A percentile compares a stretch with the other conserved stretches of the same genome.
phyloP scores from a whole-genome alignment of 441 rosid genomes.

The Erysimum pusillum region DNA sequence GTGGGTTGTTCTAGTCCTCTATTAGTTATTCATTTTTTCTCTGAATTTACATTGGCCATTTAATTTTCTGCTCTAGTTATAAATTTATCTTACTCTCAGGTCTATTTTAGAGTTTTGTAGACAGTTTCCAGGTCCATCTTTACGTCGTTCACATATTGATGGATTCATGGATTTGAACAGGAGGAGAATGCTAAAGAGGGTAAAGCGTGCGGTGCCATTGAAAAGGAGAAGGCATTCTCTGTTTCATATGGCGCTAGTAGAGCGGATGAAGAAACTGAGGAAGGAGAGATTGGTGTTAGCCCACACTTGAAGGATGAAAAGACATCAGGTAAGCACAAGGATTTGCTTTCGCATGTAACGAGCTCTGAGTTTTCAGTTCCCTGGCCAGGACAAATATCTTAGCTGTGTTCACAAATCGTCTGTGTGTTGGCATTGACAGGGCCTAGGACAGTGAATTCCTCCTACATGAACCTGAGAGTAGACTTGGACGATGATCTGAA shows the following conservation, averaged over 20 bases:
- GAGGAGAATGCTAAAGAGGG: conserved; percentile 49
- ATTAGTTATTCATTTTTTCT: conserved; percentile 15
- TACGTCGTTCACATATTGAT: conserved; percentile 25
- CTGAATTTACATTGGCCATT: conserved; percentile 22
- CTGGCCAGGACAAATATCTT: conserved; percentile 40
- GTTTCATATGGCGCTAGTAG: conserved; percentile 43
- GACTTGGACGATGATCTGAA: conserved; percentile 52
- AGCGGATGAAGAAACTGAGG: conserved; percentile 46
- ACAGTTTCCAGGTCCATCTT: conserved; percentile 16
- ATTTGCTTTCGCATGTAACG: conserved; percentile 44
- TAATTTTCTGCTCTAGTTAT: conserved; percentile 18
- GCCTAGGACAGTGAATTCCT: conserved; percentile 44
- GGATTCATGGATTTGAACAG: conserved; percentile 50
- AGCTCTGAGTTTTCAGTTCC: conserved; percentile 41
- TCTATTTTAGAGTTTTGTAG: conserved; percentile 19
- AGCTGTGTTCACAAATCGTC: conserved; percentile 54
- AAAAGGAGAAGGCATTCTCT: conserved; percentile 48
- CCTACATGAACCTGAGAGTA: conserved; percentile 41
- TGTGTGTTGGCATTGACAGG: conserved; percentile 51
- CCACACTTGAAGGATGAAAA: conserved; percentile 42
- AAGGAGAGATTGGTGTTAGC: conserved; percentile 49
- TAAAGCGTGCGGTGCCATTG: conserved; percentile 39
- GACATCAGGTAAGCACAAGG: conserved; percentile 46
- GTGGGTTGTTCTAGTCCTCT: conserved; percentile 42
- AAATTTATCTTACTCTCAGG: not conserved